Evolutionary conservation across 169 alveolate species (phyloP).

Genomic region (Neospora caninum): DNA sequence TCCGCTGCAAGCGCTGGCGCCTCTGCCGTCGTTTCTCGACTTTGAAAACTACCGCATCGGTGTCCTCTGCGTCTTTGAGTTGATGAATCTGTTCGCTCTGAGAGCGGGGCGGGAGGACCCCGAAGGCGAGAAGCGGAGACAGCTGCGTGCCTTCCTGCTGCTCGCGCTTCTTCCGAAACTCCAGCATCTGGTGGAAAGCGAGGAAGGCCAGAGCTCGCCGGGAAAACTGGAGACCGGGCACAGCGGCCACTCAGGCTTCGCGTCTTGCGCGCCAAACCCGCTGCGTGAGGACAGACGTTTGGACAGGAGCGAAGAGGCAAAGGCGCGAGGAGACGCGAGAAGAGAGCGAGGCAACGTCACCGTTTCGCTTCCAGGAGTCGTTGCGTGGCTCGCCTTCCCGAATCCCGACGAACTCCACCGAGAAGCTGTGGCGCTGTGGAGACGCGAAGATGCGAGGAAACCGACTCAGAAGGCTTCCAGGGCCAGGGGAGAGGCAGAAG

Average conservation of each 20-base stretch:
- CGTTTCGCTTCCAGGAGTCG: background rate
- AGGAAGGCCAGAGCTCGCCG: background rate
- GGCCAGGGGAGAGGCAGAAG: background rate
- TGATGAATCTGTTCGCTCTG: constrained; percentile 59
- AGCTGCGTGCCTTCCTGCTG: constrained; percentile 33
- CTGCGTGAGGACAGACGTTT: background rate
- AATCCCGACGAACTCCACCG: background rate
- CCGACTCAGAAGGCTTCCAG: background rate
- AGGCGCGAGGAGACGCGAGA: background rate
- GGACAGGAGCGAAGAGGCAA: background rate
- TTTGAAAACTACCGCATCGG: constrained; percentile 33
- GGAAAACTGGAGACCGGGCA: background rate
- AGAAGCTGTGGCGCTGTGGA: background rate
- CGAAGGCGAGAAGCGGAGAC: constrained; percentile 44
- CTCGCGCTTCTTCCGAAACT: constrained; percentile 4
- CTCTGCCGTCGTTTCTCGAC: constrained; percentile 5
- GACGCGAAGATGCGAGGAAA: background rate
- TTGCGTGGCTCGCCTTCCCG: background rate
- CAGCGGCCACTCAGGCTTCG: background rate
- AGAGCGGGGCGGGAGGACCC: constrained; percentile 46
- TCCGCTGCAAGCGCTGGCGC: background rate
- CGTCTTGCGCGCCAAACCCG: background rate
- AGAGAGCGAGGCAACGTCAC: background rate
- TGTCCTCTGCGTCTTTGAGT: constrained; percentile 41
- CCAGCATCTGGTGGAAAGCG: background rate